These are phyloP conservation scores for Daldinia concentrica DNA, from an alignment of 495 filamentous ascomycete genomes.

Conservation along the genomic window DNA sequence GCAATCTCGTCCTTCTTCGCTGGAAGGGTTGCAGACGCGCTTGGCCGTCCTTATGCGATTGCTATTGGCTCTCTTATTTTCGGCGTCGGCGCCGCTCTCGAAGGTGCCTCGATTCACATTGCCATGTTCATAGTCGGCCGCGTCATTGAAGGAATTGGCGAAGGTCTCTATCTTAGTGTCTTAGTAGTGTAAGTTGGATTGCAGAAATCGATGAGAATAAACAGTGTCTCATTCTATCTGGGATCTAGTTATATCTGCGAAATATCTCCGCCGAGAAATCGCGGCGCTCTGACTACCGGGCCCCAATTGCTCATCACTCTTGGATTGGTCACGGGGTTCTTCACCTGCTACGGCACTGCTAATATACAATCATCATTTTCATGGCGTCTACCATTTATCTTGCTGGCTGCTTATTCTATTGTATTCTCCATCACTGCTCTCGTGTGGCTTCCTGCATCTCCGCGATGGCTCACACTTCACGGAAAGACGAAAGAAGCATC, in stretches of 20 bases:
- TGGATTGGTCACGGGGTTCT: not conserved
- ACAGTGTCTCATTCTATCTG: not conserved
- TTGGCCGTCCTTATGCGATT: not conserved
- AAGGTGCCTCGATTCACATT: not conserved
- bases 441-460: slow-evolving; percentile 50
- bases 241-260: not conserved
- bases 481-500: slow-evolving; percentile 43
- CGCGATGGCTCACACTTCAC: slow-evolving; percentile 55
- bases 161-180: not conserved
- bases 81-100: not conserved
- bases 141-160: not conserved
- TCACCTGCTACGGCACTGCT: not conserved
- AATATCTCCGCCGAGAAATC: not conserved
- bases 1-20: slow-evolving; percentile 71
- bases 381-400: not conserved
- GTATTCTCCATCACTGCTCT: not conserved
- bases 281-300: not conserved
- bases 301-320: not conserved
- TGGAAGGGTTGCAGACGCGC: not conserved
- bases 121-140: not conserved
- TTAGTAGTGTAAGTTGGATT: not conserved
- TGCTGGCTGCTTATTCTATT: not conserved
- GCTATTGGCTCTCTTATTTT: not conserved
- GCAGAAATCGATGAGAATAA: not conserved
- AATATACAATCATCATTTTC: not conserved